phyloP scores from a whole-genome alignment of 2,329 filamentous ascomycete species.

The Fusarium fujikuroi region DNA sequence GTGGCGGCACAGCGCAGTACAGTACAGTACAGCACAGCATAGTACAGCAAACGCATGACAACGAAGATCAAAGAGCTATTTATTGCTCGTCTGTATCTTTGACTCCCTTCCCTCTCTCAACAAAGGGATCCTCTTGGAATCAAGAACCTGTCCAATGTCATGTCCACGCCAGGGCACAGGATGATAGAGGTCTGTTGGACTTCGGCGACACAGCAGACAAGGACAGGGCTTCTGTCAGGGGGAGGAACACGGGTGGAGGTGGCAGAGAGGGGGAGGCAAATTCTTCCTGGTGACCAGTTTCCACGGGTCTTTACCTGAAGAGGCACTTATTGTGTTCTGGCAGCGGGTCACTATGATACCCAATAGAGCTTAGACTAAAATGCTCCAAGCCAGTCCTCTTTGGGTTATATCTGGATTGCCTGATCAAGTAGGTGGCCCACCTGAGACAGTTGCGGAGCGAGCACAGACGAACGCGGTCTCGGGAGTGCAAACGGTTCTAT shows the following conservation, averaged over 20 bases:
- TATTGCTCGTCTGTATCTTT: constrained; percentile 20
- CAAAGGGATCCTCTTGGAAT: constrained; percentile 4
- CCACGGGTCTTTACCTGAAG: constrained; percentile 39
- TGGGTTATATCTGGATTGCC: constrained; percentile 18
- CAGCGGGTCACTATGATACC: constrained; percentile 18
- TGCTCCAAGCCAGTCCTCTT: neutral
- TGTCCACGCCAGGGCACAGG: constrained; percentile 10
- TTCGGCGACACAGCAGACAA: constrained; percentile 40
- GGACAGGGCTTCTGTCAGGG: constrained; percentile 43
- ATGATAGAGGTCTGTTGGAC: constrained; percentile 5
- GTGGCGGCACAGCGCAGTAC: neutral
- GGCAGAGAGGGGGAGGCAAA: constrained; percentile 45
- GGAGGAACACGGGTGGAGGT: constrained; percentile 42
- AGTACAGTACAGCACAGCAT: neutral
- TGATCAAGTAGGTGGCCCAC: constrained; percentile 1
- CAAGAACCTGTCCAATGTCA: constrained; percentile 28
- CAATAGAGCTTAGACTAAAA: constrained; percentile 10
- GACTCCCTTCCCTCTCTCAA: constrained; percentile 9
- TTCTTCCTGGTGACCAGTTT: constrained; percentile 43
- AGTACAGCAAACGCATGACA: neutral
- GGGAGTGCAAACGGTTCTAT: constrained; percentile 37
- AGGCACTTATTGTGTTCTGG: constrained; percentile 41
- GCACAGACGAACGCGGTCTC: constrained; percentile 25
- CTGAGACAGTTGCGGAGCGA: constrained; percentile 23
- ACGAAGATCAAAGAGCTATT: neutral